Percentiles rank a stretch among this genome's conserved stretches.
Conservation (phyloP, 345 rosid species). For the Aegle marmelos region DNA sequence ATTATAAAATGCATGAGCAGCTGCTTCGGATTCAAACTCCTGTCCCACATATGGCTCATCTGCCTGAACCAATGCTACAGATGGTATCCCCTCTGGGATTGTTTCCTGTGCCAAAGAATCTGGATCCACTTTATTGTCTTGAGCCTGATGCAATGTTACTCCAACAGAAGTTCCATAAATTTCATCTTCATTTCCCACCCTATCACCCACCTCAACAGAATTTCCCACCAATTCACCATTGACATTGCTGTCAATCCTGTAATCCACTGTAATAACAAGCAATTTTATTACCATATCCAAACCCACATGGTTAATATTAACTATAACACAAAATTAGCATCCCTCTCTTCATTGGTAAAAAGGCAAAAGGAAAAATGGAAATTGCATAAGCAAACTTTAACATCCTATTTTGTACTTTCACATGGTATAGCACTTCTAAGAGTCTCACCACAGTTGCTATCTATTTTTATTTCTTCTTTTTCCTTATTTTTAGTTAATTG, state of each 20-base stretch:
- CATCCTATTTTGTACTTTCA: background rate
- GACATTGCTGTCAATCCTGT: conserved; percentile 51
- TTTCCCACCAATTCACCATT: conserved; percentile 42
- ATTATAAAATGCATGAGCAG: conserved; percentile 90
- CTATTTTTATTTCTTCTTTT: background rate
- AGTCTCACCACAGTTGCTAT: background rate
- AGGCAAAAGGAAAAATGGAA: background rate
- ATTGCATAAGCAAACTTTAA: background rate
- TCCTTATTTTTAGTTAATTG: background rate
- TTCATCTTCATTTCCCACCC: conserved; percentile 43
- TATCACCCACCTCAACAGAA: conserved; percentile 40
- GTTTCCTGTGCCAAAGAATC: conserved; percentile 30
- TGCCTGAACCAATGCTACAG: conserved; percentile 26
- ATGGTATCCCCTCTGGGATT: conserved; percentile 33
- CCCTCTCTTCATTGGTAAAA: background rate
- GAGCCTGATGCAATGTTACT: conserved; percentile 34
- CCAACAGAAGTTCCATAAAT: conserved; percentile 44
- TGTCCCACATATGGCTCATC: conserved; percentile 85
- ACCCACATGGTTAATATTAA: background rate
- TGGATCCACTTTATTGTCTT: conserved; percentile 48
- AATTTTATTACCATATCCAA: conserved; percentile 2
- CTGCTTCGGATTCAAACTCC: conserved; percentile 92
- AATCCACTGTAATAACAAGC: conserved; percentile 68
- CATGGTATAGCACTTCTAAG: background rate
- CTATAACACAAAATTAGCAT: background rate